These are phyloP conservation scores for Lentinula boryana DNA, from an alignment of 768 basidiomycete genomes.

Conservation along the genomic window DNA sequence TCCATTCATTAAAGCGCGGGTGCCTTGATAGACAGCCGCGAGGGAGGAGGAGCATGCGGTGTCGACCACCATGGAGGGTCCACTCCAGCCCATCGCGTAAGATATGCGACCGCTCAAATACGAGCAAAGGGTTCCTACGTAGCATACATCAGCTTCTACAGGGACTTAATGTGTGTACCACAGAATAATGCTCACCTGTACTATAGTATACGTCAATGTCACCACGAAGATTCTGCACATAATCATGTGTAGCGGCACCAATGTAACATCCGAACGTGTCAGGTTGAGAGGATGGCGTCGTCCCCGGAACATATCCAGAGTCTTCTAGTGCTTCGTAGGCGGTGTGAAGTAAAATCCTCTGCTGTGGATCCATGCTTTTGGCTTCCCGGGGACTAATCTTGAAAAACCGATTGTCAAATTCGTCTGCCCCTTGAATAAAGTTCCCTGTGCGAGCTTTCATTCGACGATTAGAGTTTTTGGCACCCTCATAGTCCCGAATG, in stretches of 20 bases:
- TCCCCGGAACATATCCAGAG: constrained; percentile 62
- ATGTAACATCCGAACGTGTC: constrained; percentile 60
- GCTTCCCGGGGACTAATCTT: constrained; percentile 71
- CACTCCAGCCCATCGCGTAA: constrained; percentile 59
- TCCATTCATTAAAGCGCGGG: constrained; percentile 52
- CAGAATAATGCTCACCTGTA: constrained; percentile 40
- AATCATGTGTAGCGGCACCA: constrained; percentile 68
- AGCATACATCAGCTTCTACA: background rate
- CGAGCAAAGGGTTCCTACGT: constrained; percentile 55
- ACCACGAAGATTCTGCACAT: constrained; percentile 55
- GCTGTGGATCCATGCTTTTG: constrained; percentile 72
- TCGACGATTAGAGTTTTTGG: constrained; percentile 26
- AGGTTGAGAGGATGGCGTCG: constrained; percentile 43
- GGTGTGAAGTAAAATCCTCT: constrained; percentile 59
- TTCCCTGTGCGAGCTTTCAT: constrained; percentile 56
- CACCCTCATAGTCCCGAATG: constrained; percentile 30
- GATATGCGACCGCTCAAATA: constrained; percentile 71
- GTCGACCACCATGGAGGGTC: constrained; percentile 67
- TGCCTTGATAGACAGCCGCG: constrained; percentile 65
- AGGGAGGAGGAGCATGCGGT: constrained; percentile 73
- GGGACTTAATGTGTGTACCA: background rate
- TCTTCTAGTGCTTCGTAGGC: constrained; percentile 67
- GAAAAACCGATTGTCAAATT: constrained; percentile 70
- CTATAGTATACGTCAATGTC: constrained; percentile 67
- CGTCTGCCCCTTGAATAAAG: constrained; percentile 50